Evolutionary conservation across 176 grass and related monocot genomes (phyloP), one percentile per base, ranked within the genome.

Genomic region (Eleusine coracana): DNA sequence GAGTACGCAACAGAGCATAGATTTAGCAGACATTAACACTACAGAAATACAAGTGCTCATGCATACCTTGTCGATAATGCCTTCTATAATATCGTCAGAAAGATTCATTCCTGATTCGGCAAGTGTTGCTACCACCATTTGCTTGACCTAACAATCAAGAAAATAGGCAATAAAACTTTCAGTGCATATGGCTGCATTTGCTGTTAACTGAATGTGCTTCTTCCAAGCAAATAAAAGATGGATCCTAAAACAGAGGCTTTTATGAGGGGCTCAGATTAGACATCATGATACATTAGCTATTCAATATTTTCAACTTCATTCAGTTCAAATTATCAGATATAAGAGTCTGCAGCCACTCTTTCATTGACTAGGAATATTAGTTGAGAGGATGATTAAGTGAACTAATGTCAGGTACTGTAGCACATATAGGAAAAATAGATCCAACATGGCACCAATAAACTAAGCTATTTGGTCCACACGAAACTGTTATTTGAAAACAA

Each of bases 41-140:
- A 83, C 46, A 74, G 20, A 25, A 55, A 86, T 13, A 70, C 4
- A 21, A 13, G 67, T 66, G 56, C 29, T 74, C 45, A 14, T 48
- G 37, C n/a, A 59, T 86, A 89, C 89, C 87, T 92, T 94, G 66
- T 90, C 84, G 25, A 92, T 94, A 54, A 94, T 92, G 77, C 79
- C 84, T 92, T 94, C 87, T 67, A 92, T 86, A 70, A 87, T 84
- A 55, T 92, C 83, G 87, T 94, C 87, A 68, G 89, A 86, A 80
- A 94, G 84, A 78, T 89, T 91, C 89, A 94, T 92, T 77, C 84
- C 87, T 63, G 89, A 94, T 69, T 92, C 92, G 70, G 92, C 89
- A 76, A 94, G 86, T 71, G 92, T 94, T 20, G 92, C 83, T 0
- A 94, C 92, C 67, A 92, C 89, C 92, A 94, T 92, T 86, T 94